A percentile compares a stretch with the other conserved stretches of the same genome.
These are phyloP conservation scores for Papiliotrema nemorosa DNA, from an alignment of 1,284 basidiomycete species.

Conservation along the genomic window DNA sequence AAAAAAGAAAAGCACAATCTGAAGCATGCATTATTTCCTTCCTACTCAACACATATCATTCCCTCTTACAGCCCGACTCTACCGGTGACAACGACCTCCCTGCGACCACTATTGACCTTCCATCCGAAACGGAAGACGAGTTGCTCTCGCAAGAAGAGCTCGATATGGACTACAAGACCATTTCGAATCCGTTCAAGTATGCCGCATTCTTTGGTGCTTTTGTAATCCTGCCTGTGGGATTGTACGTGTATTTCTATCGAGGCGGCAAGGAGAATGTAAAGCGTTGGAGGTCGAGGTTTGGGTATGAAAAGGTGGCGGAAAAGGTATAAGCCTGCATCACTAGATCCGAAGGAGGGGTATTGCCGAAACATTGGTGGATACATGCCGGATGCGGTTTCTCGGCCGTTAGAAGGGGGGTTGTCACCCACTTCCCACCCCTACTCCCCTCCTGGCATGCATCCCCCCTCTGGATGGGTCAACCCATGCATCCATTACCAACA, in stretches of 20 bases:
- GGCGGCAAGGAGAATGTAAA: conserved; percentile 31
- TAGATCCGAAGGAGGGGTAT: not conserved
- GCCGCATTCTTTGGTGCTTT: conserved; percentile 54
- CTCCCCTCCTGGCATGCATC: too few relatives aligned
- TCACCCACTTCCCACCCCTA: too few relatives aligned
- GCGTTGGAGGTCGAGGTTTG: conserved; percentile 17
- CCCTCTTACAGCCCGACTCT: conserved; percentile 9
- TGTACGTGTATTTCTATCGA: conserved; percentile 57
- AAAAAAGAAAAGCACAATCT: conserved; percentile 19
- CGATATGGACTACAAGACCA: conserved; percentile 21
- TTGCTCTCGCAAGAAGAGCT: conserved; percentile 1
- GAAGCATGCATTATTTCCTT: conserved; percentile 29
- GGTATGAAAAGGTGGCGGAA: conserved; percentile 22
- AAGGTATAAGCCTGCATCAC: too few relatives aligned
- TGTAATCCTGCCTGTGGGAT: conserved; percentile 53
- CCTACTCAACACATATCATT: not conserved
- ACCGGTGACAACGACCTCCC: conserved; percentile 1
- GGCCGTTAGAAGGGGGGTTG: not conserved
- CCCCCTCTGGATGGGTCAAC: too few relatives aligned
- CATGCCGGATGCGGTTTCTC: not conserved
- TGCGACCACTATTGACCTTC: not conserved
- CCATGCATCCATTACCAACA: too few relatives aligned
- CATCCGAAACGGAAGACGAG: conserved; percentile 12
- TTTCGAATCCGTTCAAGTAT: conserved; percentile 50
- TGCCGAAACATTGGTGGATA: not conserved